phyloP scores from a whole-genome alignment of 768 basidiomycete genomes.

The Suillus hirtellus region DNA sequence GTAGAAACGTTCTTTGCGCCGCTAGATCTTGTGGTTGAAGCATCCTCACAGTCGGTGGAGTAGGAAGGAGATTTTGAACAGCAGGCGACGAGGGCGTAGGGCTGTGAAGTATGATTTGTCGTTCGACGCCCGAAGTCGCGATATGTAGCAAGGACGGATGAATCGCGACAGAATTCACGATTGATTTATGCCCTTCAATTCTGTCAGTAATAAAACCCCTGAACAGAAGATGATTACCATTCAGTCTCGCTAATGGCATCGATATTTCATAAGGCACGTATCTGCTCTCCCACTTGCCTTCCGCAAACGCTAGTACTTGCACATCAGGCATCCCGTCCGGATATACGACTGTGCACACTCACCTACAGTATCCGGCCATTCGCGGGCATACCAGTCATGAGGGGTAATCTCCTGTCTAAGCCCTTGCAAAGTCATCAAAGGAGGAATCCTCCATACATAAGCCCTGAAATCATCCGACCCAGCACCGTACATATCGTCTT shows the following conservation, averaged over 20 bases:
- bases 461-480: conserved; percentile 84
- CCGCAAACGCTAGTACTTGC: conserved; percentile 45
- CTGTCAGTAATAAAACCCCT: not conserved
- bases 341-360: conserved; percentile 35
- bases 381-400: conserved; percentile 45
- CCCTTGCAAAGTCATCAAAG: conserved; percentile 41
- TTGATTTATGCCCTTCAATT: conserved; percentile 64
- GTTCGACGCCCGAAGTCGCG: conserved; percentile 74
- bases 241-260: conserved; percentile 59
- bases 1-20: conserved; percentile 39
- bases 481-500: conserved; percentile 63
- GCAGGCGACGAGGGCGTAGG: conserved; percentile 60
- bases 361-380: conserved; percentile 32
- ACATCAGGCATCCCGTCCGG: conserved; percentile 10
- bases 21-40: conserved; percentile 37
- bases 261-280: conserved; percentile 63
- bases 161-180: conserved; percentile 72
- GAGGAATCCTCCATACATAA: conserved; percentile 78
- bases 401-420: conserved; percentile 46
- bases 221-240: conserved; percentile 39
- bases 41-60: conserved; percentile 49
- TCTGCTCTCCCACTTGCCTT: conserved; percentile 39
- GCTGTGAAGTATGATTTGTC: conserved; percentile 66
- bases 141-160: conserved; percentile 71
- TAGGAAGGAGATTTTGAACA: conserved; percentile 41